Evolutionary conservation across 2,329 filamentous ascomycete genomes (phyloP).

Genomic region (Pseudonectria buxi): DNA sequence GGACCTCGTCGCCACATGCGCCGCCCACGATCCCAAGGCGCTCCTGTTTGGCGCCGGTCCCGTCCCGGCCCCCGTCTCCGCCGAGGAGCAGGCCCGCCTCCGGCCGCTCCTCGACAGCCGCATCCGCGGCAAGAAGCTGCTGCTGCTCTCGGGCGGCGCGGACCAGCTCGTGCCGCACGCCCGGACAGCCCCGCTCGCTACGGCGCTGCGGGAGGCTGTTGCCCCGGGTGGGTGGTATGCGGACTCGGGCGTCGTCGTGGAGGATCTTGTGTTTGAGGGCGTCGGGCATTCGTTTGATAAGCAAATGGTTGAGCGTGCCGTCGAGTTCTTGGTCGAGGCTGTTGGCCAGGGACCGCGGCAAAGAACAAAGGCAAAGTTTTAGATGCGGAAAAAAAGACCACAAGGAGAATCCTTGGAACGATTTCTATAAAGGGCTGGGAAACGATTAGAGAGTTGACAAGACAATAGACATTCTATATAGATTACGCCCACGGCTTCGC

Average conservation of each 20-base stretch:
- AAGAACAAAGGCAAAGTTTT: constrained; percentile 24
- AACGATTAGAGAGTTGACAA: too few species aligned
- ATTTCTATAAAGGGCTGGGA: too few species aligned
- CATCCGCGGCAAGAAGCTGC: constrained; percentile 55
- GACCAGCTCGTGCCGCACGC: constrained; percentile 69
- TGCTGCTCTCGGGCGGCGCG: constrained; percentile 57
- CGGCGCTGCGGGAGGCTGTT: constrained; percentile 51
- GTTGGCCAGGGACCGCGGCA: constrained; percentile 28
- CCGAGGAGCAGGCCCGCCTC: constrained; percentile 37
- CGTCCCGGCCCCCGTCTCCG: constrained; percentile 27
- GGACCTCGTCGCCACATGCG: constrained; percentile 56
- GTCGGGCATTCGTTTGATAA: constrained; percentile 63
- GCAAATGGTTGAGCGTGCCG: constrained; percentile 60
- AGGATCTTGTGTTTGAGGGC: constrained; percentile 61
- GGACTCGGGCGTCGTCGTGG: constrained; percentile 50
- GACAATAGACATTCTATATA: too few species aligned
- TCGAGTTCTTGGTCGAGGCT: constrained; percentile 52
- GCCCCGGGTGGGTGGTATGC: constrained; percentile 40
- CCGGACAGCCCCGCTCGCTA: constrained; percentile 52
- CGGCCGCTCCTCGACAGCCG: constrained; percentile 39
- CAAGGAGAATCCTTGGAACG: too few species aligned
- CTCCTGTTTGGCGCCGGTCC: constrained; percentile 55
- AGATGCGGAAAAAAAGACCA: constrained; percentile 7
- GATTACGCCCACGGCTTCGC: constrained; percentile 33
- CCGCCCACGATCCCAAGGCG: constrained; percentile 66